A percentile compares a stretch with the other conserved stretches of the same genome.
phyloP scores from a whole-genome alignment of 2,329 filamentous ascomycete genomes.

The Hawksworthiomyces lignivorus region DNA sequence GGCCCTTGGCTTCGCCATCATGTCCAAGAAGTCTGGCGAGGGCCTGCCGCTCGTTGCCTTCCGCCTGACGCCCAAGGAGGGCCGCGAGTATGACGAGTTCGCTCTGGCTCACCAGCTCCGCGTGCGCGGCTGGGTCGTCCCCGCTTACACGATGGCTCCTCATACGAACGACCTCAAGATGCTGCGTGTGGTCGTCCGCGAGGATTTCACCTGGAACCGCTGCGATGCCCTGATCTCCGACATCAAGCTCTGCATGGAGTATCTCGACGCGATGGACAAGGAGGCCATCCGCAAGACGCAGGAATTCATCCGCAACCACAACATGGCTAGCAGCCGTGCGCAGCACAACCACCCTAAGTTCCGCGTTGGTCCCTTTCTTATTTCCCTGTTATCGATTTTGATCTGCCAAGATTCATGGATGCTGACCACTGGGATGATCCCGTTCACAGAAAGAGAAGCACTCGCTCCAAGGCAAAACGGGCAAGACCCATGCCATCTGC shows the following conservation, averaged over 20 bases:
- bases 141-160: slow-evolving; percentile 95
- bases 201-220: slow-evolving; percentile 78
- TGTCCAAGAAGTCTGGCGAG: slow-evolving; percentile 69
- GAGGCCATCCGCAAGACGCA: slow-evolving; percentile 62
- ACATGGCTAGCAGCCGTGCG: slow-evolving; percentile 43
- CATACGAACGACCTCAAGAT: slow-evolving; percentile 78
- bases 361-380: slow-evolving; percentile 31
- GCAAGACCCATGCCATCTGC: slow-evolving; percentile 85
- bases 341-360: slow-evolving; percentile 45
- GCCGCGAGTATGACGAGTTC: slow-evolving; percentile 64
- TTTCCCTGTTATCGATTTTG: neutral
- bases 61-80: slow-evolving; percentile 57
- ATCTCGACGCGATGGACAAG: slow-evolving; percentile 67
- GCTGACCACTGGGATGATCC: neutral
- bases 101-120: slow-evolving; percentile 77
- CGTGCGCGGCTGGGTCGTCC: slow-evolving; percentile 84
- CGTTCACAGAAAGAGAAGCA: slow-evolving; percentile 61
- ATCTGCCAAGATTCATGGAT: neutral
- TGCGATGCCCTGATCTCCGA: slow-evolving; percentile 74
- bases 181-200: slow-evolving; percentile 84
- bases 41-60: slow-evolving; percentile 89
- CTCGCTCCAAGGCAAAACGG: slow-evolving; percentile 79
- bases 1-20: slow-evolving; percentile 74
- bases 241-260: slow-evolving; percentile 66
- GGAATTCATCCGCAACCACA: slow-evolving; percentile 53